Evolutionary conservation across 306 rosid genomes (phyloP), one percentile per base, ranked within the genome.

Genomic region (Vigna radiata): DNA sequence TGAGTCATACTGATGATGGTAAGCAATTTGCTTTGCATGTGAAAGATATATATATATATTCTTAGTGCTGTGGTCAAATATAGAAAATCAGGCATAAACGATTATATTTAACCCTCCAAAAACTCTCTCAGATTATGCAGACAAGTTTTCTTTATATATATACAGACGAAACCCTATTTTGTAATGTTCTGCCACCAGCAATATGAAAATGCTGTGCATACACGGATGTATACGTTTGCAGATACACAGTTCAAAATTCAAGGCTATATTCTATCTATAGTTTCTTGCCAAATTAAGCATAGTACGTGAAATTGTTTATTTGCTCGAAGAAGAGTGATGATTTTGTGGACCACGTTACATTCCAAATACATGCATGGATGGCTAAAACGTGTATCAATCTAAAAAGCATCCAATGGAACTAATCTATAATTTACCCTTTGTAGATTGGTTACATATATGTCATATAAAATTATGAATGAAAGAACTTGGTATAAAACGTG

Each of bases 41-140:
- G n/a, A n/a, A n/a, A n/a, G n/a, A n/a, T n/a, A n/a, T n/a, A n/a
- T n/a, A n/a, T n/a, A n/a, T 31, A 29, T 39, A 52, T 62, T 33
- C 8, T 7, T 39, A 39, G 43, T 77, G 48, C 4, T 25, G 6
- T 55, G 75, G 75, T 68, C 75, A 77, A 77, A 48, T 48, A 47
- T 61, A 69, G 70, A 46, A 29, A 49, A 39, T 27, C 18, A 31
- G 9, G 69, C 36, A 12, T 64, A n/a, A 50, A 50, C 73, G 2
- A 21, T 15, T 65, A 54, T 39, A 4, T 66, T 29, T 41, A 55
- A 23, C 14, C 5, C 31, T 15, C 25, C 17, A 48, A 23, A 50
- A 3, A 36, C 2, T 33, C 50, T 9, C 13, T 7, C 7, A 17
- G 41, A 76, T 49, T 62, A 31, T 63, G 63, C 54, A 37, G 31